Percentiles rank a stretch among this genome's conserved stretches.
phyloP scores from a whole-genome alignment of 2,329 filamentous ascomycete species.

The Xylariales sp. region DNA sequence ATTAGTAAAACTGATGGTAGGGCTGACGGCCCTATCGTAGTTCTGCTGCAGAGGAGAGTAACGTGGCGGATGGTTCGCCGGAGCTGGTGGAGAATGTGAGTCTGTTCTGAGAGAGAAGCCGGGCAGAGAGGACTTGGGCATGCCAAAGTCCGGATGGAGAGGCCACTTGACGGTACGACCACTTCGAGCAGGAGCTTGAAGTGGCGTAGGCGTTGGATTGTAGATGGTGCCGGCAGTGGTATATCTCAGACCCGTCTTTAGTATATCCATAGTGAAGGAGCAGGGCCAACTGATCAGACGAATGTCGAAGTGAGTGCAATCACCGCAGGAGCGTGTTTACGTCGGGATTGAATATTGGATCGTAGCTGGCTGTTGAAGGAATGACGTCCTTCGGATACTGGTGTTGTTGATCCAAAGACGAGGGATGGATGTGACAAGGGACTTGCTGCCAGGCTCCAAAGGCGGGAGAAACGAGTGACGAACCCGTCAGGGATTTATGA shows the following conservation, averaged over 20 bases:
- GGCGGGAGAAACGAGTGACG: too few relatives aligned
- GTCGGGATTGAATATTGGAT: too few relatives aligned
- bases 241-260: conserved; percentile 29
- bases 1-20: conserved; percentile 16
- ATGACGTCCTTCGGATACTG: too few relatives aligned
- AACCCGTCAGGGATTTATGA: too few relatives aligned
- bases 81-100: conserved; percentile 17
- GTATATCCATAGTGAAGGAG: conserved; percentile 1
- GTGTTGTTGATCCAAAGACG: too few relatives aligned
- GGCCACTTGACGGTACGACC: conserved; percentile 41
- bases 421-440: too few relatives aligned
- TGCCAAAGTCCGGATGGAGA: conserved; percentile 24
- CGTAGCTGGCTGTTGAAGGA: too few relatives aligned
- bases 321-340: too few relatives aligned
- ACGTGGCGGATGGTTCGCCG: conserved; percentile 29
- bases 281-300: neutral
- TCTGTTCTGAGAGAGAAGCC: conserved; percentile 28
- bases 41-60: conserved; percentile 52
- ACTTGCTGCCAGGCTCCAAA: too few relatives aligned
- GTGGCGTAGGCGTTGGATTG: conserved; percentile 40
- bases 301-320: neutral
- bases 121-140: conserved; percentile 33
- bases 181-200: conserved; percentile 48
- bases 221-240: conserved; percentile 55
- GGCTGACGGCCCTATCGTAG: conserved; percentile 46